These are phyloP conservation scores for Salix viminalis DNA, from an alignment of 345 rosid genomes.

Conservation along the genomic window DNA sequence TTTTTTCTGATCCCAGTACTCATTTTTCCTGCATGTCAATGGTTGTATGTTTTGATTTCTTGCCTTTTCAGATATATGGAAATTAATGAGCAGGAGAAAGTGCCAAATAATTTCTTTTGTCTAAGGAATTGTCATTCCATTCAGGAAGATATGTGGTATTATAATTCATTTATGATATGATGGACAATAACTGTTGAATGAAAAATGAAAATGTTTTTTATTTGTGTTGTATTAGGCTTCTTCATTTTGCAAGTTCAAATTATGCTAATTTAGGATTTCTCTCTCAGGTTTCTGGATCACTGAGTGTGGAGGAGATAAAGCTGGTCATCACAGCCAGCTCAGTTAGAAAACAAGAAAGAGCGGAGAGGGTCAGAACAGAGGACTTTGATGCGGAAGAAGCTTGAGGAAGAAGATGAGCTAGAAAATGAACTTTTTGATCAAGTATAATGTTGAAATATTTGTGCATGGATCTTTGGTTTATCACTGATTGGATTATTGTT, in stretches of 20 bases:
- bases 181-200: background rate
- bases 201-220: background rate
- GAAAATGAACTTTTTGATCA: conserved; percentile 99
- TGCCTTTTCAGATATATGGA: background rate
- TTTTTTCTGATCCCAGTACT: background rate
- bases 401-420: conserved; percentile 95
- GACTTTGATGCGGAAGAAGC: conserved; percentile 97
- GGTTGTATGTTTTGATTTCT: background rate
- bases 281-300: conserved; percentile 70
- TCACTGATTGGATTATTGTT: background rate
- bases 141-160: background rate
- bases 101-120: background rate
- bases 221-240: background rate
- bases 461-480: background rate
- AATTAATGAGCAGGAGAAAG: background rate
- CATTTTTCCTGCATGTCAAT: background rate
- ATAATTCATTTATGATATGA: background rate
- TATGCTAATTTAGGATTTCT: background rate
- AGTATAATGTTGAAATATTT: conserved; percentile 19
- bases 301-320: conserved; percentile 75
- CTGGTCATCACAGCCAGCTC: conserved; percentile 94
- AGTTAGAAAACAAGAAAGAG: conserved; percentile 84
- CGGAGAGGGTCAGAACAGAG: conserved; percentile 86
- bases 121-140: background rate
- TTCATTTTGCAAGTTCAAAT: conserved; percentile 5